A percentile compares a stretch with the other conserved stretches of the same genome.
Evolutionary conservation across 768 basidiomycete species (phyloP).

Genomic region (Calocybe cyanea): DNA sequence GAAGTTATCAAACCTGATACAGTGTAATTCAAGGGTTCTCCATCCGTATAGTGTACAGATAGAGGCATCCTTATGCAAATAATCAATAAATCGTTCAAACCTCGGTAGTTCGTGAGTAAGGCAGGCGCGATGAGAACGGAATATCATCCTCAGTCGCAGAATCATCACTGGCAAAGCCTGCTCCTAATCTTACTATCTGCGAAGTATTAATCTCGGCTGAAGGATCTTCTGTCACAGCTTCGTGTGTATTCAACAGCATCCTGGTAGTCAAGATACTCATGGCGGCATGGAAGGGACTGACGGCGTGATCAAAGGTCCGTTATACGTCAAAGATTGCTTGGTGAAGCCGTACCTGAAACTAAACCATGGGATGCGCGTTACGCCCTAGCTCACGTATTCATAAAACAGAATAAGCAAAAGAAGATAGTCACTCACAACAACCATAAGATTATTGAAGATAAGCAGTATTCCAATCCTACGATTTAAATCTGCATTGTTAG

Average conservation of each 20-base stretch:
- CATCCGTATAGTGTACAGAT: no score
- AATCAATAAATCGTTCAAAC: no score
- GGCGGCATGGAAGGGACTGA: conserved; percentile 44
- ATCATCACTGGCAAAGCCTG: no score
- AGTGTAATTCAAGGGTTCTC: no score
- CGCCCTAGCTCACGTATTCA: conserved; percentile 22
- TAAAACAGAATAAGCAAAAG: neutral
- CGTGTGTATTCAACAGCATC: conserved; percentile 42
- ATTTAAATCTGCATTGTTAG: neutral
- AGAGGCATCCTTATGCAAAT: no score
- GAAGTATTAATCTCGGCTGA: no score
- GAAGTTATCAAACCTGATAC: no score
- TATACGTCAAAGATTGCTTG: neutral
- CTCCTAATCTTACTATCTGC: no score
- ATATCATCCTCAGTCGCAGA: no score
- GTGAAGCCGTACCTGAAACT: conserved; percentile 34
- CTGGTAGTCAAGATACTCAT: conserved; percentile 43
- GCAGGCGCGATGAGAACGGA: no score
- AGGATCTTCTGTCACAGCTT: conserved; percentile 27
- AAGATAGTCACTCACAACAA: conserved; percentile 24
- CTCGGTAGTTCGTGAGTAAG: no score
- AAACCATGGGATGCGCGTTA: conserved; percentile 47
- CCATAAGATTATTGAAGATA: conserved; percentile 46
- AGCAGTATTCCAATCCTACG: conserved; percentile 34
- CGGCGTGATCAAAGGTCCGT: neutral